These are phyloP conservation scores for Massarina eburnea DNA, from an alignment of 2,329 filamentous ascomycete genomes.

Conservation along the genomic window DNA sequence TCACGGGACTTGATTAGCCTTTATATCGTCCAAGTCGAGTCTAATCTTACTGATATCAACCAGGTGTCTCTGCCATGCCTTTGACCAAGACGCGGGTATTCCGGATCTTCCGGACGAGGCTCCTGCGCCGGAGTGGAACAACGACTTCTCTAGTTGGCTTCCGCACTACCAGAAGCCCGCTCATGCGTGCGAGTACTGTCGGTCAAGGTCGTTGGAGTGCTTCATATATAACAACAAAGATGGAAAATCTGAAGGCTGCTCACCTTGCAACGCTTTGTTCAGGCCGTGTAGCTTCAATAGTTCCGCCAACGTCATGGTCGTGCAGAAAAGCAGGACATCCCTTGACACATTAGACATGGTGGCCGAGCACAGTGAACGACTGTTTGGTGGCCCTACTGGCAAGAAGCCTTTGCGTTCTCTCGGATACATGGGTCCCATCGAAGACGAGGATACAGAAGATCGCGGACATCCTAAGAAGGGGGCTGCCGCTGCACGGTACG, in stretches of 20 bases:
- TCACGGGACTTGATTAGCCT: not conserved
- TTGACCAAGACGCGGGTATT: constrained; percentile 13
- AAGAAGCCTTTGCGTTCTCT: constrained; percentile 41
- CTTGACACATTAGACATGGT: constrained; percentile 53
- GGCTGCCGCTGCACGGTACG: constrained; percentile 24
- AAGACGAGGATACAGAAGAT: constrained; percentile 30
- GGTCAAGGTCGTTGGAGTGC: constrained; percentile 50
- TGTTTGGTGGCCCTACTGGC: constrained; percentile 39
- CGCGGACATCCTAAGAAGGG: constrained; percentile 36
- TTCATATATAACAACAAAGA: constrained; percentile 46
- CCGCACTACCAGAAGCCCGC: constrained; percentile 50
- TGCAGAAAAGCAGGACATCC: constrained; percentile 37
- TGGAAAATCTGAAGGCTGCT: constrained; percentile 46
- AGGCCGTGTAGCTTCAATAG: constrained; percentile 51
- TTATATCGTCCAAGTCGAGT: not conserved
- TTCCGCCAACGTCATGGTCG: constrained; percentile 28
- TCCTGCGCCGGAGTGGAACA: constrained; percentile 34
- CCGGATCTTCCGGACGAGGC: constrained; percentile 8
- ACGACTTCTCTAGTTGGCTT: constrained; percentile 50
- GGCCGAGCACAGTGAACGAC: constrained; percentile 42
- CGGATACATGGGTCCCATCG: constrained; percentile 40
- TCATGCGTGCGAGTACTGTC: constrained; percentile 52
- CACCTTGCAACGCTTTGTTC: constrained; percentile 51
- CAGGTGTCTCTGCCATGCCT: constrained; percentile 26
- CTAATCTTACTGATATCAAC: constrained; percentile 5